Percentiles rank a stretch among this genome's conserved stretches.
Evolutionary conservation across 345 rosid species (phyloP).

Genomic region (Populus euphratica): DNA sequence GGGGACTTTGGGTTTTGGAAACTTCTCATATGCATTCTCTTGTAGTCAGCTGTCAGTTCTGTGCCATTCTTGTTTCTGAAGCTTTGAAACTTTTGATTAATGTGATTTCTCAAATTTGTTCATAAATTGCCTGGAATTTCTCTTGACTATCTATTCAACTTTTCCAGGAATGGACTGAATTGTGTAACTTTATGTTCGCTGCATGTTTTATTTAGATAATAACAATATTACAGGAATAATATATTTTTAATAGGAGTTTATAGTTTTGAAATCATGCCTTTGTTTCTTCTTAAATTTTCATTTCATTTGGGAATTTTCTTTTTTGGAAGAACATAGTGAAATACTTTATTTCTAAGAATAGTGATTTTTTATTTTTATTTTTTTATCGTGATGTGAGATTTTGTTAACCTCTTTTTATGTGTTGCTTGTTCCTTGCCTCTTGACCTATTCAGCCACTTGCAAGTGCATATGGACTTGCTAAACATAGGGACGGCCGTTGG

Average conservation of each 20-base stretch:
- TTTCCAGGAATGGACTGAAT: not conserved
- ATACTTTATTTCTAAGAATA: constrained; percentile 4
- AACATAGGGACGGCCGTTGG: constrained; percentile 99
- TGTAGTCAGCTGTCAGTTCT: not conserved
- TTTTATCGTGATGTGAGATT: constrained; percentile 7
- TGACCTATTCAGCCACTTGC: constrained; percentile 69
- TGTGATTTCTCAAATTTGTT: not conserved
- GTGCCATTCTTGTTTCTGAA: not conserved
- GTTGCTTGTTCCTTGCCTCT: not conserved
- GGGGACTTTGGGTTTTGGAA: not conserved
- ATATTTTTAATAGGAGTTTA: not conserved
- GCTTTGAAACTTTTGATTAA: not conserved
- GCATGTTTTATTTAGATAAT: not conserved
- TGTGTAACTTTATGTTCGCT: not conserved
- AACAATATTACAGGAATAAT: not conserved
- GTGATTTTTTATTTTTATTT: not conserved
- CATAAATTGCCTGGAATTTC: not conserved
- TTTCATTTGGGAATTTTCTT: not conserved
- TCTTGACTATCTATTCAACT: not conserved
- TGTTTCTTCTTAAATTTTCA: not conserved
- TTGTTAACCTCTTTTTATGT: constrained; percentile 13
- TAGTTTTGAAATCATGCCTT: not conserved
- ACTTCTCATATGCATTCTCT: not conserved
- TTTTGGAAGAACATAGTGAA: not conserved
- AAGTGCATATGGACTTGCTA: constrained; percentile 98